These are phyloP conservation scores for Jamesozyma spencerorum DNA, from an alignment of 805 yeast genomes.

Conservation along the genomic window DNA sequence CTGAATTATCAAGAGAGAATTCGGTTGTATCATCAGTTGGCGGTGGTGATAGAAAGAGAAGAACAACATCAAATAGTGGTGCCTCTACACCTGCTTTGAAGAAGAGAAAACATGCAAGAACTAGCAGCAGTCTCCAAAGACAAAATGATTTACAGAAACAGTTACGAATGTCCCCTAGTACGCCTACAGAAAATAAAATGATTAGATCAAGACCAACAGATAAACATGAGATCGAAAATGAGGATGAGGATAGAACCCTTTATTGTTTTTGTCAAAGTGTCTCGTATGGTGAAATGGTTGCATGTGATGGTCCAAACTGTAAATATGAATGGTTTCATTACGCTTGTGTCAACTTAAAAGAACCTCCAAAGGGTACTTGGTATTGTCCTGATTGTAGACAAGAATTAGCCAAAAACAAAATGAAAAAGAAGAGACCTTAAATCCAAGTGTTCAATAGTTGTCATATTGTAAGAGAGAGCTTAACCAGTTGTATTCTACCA, in stretches of 20 bases:
- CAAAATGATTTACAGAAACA: constrained; percentile 1
- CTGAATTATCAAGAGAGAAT: constrained; percentile 26
- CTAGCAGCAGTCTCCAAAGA: constrained; percentile 3
- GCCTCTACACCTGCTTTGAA: constrained; percentile 10
- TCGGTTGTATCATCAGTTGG: constrained; percentile 15
- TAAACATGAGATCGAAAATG: constrained; percentile 28
- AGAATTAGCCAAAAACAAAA: constrained; percentile 27
- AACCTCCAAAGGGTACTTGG: constrained; percentile 91
- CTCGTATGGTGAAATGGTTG: constrained; percentile 93
- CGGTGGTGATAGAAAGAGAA: constrained; percentile 14
- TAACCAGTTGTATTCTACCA: too few relatives aligned
- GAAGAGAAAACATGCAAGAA: constrained; percentile 18
- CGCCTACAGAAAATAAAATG: background rate
- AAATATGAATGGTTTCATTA: constrained; percentile 93
- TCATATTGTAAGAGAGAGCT: too few relatives aligned
- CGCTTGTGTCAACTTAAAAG: constrained; percentile 81
- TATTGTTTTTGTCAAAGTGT: constrained; percentile 93
- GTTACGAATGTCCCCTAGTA: background rate
- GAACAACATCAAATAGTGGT: constrained; percentile 13
- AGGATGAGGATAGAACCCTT: constrained; percentile 55
- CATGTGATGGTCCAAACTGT: constrained; percentile 87
- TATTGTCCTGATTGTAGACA: constrained; percentile 76
- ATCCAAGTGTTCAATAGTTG: too few relatives aligned
- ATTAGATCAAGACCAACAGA: background rate
- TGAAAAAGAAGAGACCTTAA: constrained; percentile 16